Conservation (phyloP, 352 stramenopile species). For the Globisporangium barbulae region DNA sequence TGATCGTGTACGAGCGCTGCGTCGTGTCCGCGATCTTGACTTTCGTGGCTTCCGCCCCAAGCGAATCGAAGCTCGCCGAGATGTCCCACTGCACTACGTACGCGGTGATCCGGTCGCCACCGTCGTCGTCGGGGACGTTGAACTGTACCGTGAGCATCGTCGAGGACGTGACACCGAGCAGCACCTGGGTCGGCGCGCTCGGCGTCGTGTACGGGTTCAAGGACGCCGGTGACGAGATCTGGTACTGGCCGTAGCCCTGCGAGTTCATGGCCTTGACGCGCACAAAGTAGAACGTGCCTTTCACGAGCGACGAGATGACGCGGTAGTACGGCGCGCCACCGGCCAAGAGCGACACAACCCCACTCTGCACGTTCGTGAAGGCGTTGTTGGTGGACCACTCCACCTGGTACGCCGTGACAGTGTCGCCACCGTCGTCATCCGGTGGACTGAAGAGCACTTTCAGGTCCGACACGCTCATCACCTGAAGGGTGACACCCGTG, state of each 20-base stretch:
- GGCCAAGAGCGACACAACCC: slow-evolving; percentile 47
- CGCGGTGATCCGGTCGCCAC: slow-evolving; percentile 84
- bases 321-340: slow-evolving; percentile 53
- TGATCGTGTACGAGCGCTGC: slow-evolving; percentile 77
- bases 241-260: slow-evolving; percentile 70
- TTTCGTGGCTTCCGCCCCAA: slow-evolving; percentile 59
- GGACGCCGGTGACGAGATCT: slow-evolving; percentile 84
- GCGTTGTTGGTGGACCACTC: slow-evolving; percentile 84
- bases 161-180: slow-evolving; percentile 65
- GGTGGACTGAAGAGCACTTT: slow-evolving; percentile 89
- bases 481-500: slow-evolving; percentile 67
- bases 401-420: slow-evolving; percentile 89
- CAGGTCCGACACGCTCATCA: slow-evolving; percentile 81
- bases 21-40: slow-evolving; percentile 52
- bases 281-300: slow-evolving; percentile 73
- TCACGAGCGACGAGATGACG: slow-evolving; percentile 55
- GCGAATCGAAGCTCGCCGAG: slow-evolving; percentile 81
- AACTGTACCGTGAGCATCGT: slow-evolving; percentile 93
- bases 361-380: slow-evolving; percentile 59
- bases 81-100: slow-evolving; percentile 94
- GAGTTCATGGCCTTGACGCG: slow-evolving; percentile 68
- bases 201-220: slow-evolving; percentile 91
- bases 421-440: slow-evolving; percentile 77
- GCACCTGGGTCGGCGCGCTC: slow-evolving; percentile 82
- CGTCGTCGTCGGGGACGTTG: slow-evolving; percentile 78